A percentile compares a stretch with the other conserved stretches of the same genome.
These are phyloP conservation scores for Bothriochloa decipiens DNA, from an alignment of 176 grass and related monocot species.

Conservation along the genomic window DNA sequence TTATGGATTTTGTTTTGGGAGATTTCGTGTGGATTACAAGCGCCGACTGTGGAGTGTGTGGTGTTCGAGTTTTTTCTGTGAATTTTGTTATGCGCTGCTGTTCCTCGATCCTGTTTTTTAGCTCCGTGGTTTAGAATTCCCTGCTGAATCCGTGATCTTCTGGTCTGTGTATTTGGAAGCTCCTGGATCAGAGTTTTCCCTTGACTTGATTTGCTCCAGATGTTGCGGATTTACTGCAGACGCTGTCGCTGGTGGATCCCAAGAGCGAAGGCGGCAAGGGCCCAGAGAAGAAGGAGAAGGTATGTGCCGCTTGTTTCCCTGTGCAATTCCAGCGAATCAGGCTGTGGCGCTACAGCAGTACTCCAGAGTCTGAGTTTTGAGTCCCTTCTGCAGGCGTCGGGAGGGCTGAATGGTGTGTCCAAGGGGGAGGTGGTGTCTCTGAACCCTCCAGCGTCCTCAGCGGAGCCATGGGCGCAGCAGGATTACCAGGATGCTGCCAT, in stretches of 20 bases:
- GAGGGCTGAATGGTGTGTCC: conserved; percentile 22
- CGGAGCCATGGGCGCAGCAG: conserved; percentile 47
- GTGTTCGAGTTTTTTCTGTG: background rate
- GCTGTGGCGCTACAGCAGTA: background rate
- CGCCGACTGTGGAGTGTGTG: background rate
- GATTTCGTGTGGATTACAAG: background rate
- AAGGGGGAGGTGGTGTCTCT: conserved; percentile 25
- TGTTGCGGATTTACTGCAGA: conserved; percentile 62
- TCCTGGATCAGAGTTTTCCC: conserved; percentile 30
- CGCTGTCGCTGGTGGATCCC: conserved; percentile 65
- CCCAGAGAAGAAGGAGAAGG: conserved; percentile 52
- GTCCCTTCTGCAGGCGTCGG: conserved; percentile 31
- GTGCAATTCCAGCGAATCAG: background rate
- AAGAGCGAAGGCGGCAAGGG: conserved; percentile 44
- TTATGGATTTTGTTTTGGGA: background rate
- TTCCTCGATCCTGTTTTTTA: background rate
- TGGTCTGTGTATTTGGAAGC: background rate
- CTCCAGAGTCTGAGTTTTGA: background rate
- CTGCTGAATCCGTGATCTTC: background rate
- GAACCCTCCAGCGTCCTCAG: conserved; percentile 15
- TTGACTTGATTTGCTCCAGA: conserved; percentile 52
- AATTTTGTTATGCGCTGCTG: background rate
- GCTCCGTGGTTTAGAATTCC: background rate
- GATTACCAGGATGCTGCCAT: conserved; percentile 52
- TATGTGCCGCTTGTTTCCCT: background rate